Evolutionary conservation across 495 filamentous ascomycete species (phyloP), one percentile per base, ranked within the genome.

Genomic region (Neurospora cerealis): DNA sequence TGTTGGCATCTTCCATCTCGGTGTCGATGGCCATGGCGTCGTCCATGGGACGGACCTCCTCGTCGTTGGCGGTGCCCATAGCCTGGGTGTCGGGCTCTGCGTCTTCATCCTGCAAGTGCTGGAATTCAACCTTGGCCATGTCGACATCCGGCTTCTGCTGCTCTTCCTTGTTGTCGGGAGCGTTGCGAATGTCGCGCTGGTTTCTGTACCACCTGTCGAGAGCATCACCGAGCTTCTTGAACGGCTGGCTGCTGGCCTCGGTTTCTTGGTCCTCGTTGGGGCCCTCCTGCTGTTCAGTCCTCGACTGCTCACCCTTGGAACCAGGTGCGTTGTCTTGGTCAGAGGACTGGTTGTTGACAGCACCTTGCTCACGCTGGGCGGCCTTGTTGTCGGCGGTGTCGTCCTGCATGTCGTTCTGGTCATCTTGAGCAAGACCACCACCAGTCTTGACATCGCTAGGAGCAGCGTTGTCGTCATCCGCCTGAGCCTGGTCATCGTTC

Each of bases 201-300:
- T 90, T 90, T 48, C 91, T 89, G 80, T 98, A 93, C 94, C 95
- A 99, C 75, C 90, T 86, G 77, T 98, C 95, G n/a, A 99, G 86
- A 28, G 92, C 90, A 83, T 98, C 93, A 2, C 96, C 96, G 72
- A 99, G 87, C 74, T 96, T 95, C 83, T 95, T 93, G 85, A 97
- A 97, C 3, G 93, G 90, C 71, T 91, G 85, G 28, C 80, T 78
- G n/a, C 82, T 80, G 24, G 81, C 78, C 54, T 89, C 81, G 24
- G 85, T 78, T 4, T 82, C 77, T 41, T 39, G n/a, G 41, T 74
- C 19, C 11, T 86, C 82, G 15, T 82, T 80, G 41, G 86, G 79
- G n/a, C 83, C 80, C n/a, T 84, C 83, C 48, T 86, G 81, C 72
- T 92, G 89, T 40, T 90, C 86, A 10, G 86, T 82, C 38, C 79